Evolutionary conservation across 192 early-diverging fungal species (phyloP), one percentile per base, ranked within the genome.

Genomic region (Entomortierella chlamydospora): DNA sequence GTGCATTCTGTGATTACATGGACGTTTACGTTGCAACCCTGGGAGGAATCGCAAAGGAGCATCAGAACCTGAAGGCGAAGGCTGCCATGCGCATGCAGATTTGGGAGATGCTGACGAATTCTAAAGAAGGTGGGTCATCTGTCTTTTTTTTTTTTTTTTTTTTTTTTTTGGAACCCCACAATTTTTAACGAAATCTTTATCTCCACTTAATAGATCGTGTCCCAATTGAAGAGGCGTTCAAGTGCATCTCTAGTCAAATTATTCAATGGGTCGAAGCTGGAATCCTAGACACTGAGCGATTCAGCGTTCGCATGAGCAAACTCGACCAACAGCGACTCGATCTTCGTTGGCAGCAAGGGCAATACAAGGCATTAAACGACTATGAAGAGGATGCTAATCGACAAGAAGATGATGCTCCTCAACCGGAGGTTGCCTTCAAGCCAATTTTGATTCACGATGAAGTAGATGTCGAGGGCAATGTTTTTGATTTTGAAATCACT

Each of bases 171-270:
- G 0, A 2, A 8, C 29, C 1, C 39, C 39, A 41, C 13, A 6
- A 9, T 13, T 41, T 41, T 41, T 41, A n/a, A n/a, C n/a, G n/a
- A n/a, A n/a, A n/a, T n/a, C n/a, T n/a, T n/a, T n/a, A n/a, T n/a
- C n/a, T n/a, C n/a, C n/a, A n/a, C n/a, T n/a, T n/a, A n/a, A 41
- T 61, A 70, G 68, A 70, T 53, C 68, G 57, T 29, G 68, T 70
- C 2, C 68, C 68, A 12, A 23, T 70, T 25, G 68, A 70, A 30
- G 37, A 29, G 10, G 51, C 53, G 1, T 70, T 70, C 26, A 52
- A 52, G 28, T 4, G 20, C 7, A 70, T 70, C 39, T 54, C 68
- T 11, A 41, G 26, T 31, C 68, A 70, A 37, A 45, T 61, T 2
- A 25, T 70, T 9, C 22, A 57, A 13, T 70, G 68, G 68, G 51